Base-by-base conservation (phyloP, 768 basidiomycete species). In the Rickenella mellea region DNA sequence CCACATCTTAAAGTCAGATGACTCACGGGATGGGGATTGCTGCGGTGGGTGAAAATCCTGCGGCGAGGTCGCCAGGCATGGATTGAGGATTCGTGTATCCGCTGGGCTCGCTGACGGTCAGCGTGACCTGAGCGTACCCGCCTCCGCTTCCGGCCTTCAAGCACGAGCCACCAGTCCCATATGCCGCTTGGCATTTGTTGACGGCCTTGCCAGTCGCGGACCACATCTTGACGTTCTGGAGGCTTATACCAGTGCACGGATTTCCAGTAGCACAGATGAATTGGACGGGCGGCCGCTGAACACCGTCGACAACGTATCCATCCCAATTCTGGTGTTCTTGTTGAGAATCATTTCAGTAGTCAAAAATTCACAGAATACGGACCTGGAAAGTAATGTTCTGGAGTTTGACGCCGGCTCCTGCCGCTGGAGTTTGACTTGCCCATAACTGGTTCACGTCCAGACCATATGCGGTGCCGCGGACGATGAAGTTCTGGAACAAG, bases 191-290 rank as follows among this genome's bases (percentile, higher is more conserved):
- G 52, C 58, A 60, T 38, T 56, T 56, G 48, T 50, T 43, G 29
- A 52, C 43, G 11, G 53, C 56, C 51, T 49, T 40, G 44, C 47
- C 43, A 11, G 55, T 55, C 29, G 45, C 38, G 6, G 53, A 53
- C 55, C 56, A 60, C 48, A 60, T 52, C 49, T 56, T 51, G 8
- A 60, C 58, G 46, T 60, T 53, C 29, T 27, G 29, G 24, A 60
- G 48, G 2, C 39, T 50, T 28, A 60, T 58, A 37, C 51, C 46
- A 32, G 39, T 49, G 51, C 56, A 58, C 6, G 56, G 56, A 17
- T 53, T 51, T 22, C 46, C 47, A 36, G 54, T 53, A 4, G 55
- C 51, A 39, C 56, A 58, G 27, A 56, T 46, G 38, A 58, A 42
- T 39, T 52, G 53, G 27, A 56, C 45, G 4, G 56, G 55, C 2